Evolutionary conservation across 2,329 filamentous ascomycete species (phyloP), one percentile per base, ranked within the genome.

Genomic region (Curvularia eragrostidis): DNA sequence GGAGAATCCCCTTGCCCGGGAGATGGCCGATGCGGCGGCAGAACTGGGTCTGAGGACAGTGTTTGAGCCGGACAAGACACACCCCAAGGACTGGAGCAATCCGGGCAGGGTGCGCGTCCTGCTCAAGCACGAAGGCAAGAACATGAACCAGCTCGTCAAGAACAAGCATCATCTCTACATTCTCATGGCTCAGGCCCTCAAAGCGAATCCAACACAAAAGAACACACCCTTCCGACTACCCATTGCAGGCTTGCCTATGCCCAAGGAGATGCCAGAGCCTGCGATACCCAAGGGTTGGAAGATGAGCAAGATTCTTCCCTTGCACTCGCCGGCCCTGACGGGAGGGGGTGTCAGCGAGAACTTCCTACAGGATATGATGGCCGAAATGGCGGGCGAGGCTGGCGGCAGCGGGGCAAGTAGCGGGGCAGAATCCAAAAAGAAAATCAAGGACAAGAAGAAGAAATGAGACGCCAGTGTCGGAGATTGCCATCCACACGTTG

Each of bases 71-170:
- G 90, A 90, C 73, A 97, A 97, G 82, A 85, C 88, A 59, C 95
- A 99, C 78, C 95, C 95, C 6, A 94, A 95, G 80, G 95, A 99
- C 81, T 99, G 95, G 95, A 89, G 90, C 55, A 99, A 99, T 80
- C 95, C 95, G 12, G 95, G 95, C 3, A 85, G 95, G 58, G 91
- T 98, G 62, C 88, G 91, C 67, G 87, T 98, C 48, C 80, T 89
- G 71, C 81, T 97, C 54, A 89, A 87, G 75, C 87, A 84, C 62
- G 82, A 85, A 58, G 85, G 85, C 32, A 78, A 78, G 61, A 71
- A 78, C 44, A 70, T 82, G 36, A 84, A 83, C 61, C 67, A 78
- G 24, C 79, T 78, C 28, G 81, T 91, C 44, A 87, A 87, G 74
- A 91, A 89, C 70, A 91, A 98, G 80, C 91, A 96, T 75, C 91